These are phyloP conservation scores for Aspergillus sp. DNA, from an alignment of 2,329 filamentous ascomycete species.

Conservation along the genomic window DNA sequence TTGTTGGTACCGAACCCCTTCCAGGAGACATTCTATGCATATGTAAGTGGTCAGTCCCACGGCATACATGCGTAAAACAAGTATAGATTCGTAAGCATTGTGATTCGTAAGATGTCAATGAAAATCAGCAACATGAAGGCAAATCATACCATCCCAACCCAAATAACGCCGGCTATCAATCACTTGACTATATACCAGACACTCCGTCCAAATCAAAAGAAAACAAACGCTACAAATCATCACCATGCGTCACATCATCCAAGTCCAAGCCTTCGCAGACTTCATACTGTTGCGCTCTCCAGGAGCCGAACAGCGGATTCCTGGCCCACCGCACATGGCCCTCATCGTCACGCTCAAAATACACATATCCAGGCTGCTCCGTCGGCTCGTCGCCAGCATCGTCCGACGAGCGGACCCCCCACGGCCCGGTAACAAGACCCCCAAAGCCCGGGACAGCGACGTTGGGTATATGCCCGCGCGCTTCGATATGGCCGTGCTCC, in stretches of 20 bases:
- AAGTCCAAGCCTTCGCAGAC: constrained; percentile 40
- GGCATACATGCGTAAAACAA: background rate
- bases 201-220: constrained; percentile 6
- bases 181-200: too few species aligned
- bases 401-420: constrained; percentile 11
- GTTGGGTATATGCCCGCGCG: constrained; percentile 38
- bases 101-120: background rate
- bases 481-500: constrained; percentile 32
- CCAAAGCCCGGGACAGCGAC: constrained; percentile 32
- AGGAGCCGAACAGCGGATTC: constrained; percentile 37
- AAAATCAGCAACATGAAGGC: background rate
- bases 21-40: too few species aligned
- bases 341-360: constrained; percentile 38
- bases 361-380: constrained; percentile 37
- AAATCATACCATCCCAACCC: background rate
- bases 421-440: constrained; percentile 28
- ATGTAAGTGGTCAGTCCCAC: too few species aligned
- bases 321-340: constrained; percentile 30
- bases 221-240: constrained; percentile 21
- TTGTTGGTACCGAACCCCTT: too few species aligned
- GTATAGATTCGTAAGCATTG: background rate
- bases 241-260: constrained; percentile 21
- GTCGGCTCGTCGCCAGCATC: constrained; percentile 8
- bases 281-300: constrained; percentile 35
- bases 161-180: background rate